phyloP scores from a whole-genome alignment of 768 basidiomycete genomes.

The Trametopsis cervina region DNA sequence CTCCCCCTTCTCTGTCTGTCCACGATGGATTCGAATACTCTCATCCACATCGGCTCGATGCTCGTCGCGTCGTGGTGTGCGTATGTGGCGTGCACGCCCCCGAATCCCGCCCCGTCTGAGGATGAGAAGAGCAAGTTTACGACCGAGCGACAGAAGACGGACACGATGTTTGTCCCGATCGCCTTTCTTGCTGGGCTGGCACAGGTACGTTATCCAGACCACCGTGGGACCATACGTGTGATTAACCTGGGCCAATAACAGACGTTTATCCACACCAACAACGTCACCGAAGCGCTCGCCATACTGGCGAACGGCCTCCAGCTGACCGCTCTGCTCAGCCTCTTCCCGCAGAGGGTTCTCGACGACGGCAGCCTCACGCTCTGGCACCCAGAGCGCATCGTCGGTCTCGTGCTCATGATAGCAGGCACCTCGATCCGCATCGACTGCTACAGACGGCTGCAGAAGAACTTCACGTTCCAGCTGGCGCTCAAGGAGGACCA shows the following conservation, averaged over 20 bases:
- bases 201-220: not conserved
- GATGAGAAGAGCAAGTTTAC: not conserved
- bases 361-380: not conserved
- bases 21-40: not conserved
- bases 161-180: not conserved
- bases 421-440: slow-evolving; percentile 19
- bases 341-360: not conserved
- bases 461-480: slow-evolving; percentile 17
- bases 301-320: not conserved
- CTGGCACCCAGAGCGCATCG: not conserved
- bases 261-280: not conserved
- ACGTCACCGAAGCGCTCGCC: not conserved
- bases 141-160: not conserved
- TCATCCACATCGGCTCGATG: not conserved
- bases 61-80: not conserved
- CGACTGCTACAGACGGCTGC: slow-evolving; percentile 17
- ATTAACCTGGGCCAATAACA: no score
- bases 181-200: not conserved
- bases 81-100: not conserved
- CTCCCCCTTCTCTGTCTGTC: no score
- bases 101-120: not conserved
- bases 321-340: not conserved
- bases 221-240: no score
- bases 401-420: slow-evolving; percentile 16
- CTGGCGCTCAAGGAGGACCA: slow-evolving; percentile 10